Conservation (phyloP, 1,139 yeast genomes). For the Yamadazyma kanchanaburiensis region DNA sequence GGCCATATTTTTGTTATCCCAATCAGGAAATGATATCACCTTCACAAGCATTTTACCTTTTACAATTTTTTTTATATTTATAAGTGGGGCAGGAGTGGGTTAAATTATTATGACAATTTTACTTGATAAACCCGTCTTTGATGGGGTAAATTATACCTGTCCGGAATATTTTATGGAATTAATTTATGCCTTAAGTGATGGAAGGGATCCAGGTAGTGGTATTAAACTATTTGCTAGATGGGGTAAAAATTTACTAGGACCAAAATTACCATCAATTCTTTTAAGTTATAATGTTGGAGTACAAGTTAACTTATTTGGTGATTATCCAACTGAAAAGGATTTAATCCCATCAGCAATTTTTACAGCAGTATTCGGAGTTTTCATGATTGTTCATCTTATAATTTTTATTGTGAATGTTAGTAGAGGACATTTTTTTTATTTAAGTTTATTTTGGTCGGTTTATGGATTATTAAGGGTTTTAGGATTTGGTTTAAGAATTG, state of each 20-base stretch:
- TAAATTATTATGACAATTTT: constrained; percentile 2
- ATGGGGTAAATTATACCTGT: constrained; percentile 8
- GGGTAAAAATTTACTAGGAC: constrained; percentile 10
- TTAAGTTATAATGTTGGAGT: constrained; percentile 8
- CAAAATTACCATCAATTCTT: constrained; percentile 7
- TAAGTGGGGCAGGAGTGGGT: too few relatives aligned
- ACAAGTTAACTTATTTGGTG: constrained; percentile 29
- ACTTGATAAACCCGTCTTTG: constrained; percentile 3
- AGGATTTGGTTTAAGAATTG: constrained; percentile 30
- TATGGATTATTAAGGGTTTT: constrained; percentile 26
- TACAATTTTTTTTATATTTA: too few relatives aligned
- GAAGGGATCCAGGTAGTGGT: constrained; percentile 13
- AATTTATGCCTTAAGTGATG: constrained; percentile 10
- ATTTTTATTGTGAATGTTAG: constrained; percentile 28
- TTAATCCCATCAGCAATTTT: constrained; percentile 30
- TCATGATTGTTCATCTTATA: constrained; percentile 22
- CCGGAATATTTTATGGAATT: constrained; percentile 8
- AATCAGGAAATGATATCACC: too few relatives aligned
- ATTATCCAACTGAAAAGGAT: constrained; percentile 28
- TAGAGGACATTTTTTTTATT: constrained; percentile 35
- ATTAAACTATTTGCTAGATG: constrained; percentile 8
- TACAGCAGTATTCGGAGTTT: constrained; percentile 24
- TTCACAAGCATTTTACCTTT: background rate
- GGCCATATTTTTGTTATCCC: too few relatives aligned
- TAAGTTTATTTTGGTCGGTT: constrained; percentile 30